A percentile compares a stretch with the other conserved stretches of the same genome.
Evolutionary conservation across 2,329 filamentous ascomycete genomes (phyloP).

Genomic region (Penicillium sclerotigenum): DNA sequence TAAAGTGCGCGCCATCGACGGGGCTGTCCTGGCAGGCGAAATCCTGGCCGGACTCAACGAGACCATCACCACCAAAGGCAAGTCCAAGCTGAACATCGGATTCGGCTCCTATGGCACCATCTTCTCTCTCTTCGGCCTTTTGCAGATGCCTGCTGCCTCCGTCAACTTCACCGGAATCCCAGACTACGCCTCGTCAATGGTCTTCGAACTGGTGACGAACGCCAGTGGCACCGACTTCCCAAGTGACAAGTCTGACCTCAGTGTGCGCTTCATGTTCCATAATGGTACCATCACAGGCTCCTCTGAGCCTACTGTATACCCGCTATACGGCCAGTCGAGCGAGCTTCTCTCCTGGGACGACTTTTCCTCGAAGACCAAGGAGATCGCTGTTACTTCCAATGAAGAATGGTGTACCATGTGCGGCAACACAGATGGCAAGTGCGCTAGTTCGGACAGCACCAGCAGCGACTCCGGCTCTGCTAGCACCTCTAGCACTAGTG

Average conservation of each 20-base stretch:
- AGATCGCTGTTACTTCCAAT: constrained; percentile 65
- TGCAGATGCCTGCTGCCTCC: constrained; percentile 50
- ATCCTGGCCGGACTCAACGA: constrained; percentile 49
- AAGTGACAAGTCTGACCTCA: constrained; percentile 46
- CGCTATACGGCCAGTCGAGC: constrained; percentile 58
- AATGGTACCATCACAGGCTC: constrained; percentile 55
- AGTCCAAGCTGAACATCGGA: constrained; percentile 50
- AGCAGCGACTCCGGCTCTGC: constrained; percentile 28
- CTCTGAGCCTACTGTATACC: constrained; percentile 52
- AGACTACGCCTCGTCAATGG: constrained; percentile 80
- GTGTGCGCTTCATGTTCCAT: constrained; percentile 61
- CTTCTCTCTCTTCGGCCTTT: constrained; percentile 60
- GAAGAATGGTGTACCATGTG: constrained; percentile 71
- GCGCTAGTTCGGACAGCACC: constrained; percentile 46
- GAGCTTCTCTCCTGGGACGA: constrained; percentile 63
- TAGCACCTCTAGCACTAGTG: constrained; percentile 13
- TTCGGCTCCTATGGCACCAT: constrained; percentile 63
- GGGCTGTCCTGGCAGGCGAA: constrained; percentile 64
- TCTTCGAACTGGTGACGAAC: constrained; percentile 68
- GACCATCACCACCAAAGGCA: constrained; percentile 38
- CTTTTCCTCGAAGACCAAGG: constrained; percentile 62
- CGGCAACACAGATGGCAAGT: constrained; percentile 67
- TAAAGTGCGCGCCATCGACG: constrained; percentile 50
- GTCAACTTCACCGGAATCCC: constrained; percentile 70
- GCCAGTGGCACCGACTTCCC: constrained; percentile 42